Base-by-base conservation (phyloP, 202 grass and related monocot genomes). In the Dendrocalamus latiflorus region DNA sequence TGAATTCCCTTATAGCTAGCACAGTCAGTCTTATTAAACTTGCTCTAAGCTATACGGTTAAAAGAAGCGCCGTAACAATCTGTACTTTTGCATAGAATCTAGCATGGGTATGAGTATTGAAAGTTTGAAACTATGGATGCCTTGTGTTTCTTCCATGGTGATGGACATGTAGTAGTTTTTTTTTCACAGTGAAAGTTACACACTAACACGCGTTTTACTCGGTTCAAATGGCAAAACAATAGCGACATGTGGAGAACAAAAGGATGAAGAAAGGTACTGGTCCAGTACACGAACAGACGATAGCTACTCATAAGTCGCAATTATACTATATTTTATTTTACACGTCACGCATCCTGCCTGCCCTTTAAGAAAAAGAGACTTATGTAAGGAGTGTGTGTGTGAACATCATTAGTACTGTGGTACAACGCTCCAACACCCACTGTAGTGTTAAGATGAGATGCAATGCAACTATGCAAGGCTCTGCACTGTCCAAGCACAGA, bases 21-120 rank as follows among this genome's bases (percentile, higher is more conserved):
- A n/a, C n/a, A n/a, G n/a, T n/a, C n/a, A n/a, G n/a, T n/a, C n/a
- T n/a, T n/a, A n/a, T n/a, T n/a, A n/a, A n/a, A n/a, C n/a, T n/a
- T n/a, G n/a, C n/a, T n/a, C n/a, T 22, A 39, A 59, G 69, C 77
- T 81, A 54, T 4, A 62, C 0, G 59, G 57, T 77, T 65, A 45
- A 83, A 86, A 83, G 11, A 72, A 83, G 30, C 41, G 78, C 68
- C 16, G 83, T 49, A 39, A 61, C 24, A n/a, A 9, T 73, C 30
- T 61, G 82, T 78, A 33, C 0, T 33, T 33, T 70, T 85, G 41
- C 82, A 15, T 50, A 77, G 38, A 75, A 41, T 71, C 6, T n/a
- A 33, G 9, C 38, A 8, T 39, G 9, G 38, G 9, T 8, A 8
- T 39, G 2, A 41, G 14, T n/a, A n/a, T n/a, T n/a, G n/a, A n/a